Conservation (phyloP, 1,284 basidiomycete species). For the Puccinia hordei region DNA sequence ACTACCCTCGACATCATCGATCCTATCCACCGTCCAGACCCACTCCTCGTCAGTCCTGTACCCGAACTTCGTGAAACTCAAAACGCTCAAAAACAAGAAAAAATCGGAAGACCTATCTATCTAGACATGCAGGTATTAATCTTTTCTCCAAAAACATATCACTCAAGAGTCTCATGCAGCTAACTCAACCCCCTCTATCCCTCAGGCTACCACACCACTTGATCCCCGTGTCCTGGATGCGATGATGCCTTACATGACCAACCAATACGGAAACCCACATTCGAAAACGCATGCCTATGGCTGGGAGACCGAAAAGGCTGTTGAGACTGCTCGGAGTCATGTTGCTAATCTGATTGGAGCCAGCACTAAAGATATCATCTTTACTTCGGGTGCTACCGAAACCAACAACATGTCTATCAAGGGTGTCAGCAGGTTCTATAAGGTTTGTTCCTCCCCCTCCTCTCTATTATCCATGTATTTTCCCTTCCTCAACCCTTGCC, state of each 20-base stretch:
- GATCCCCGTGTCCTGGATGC: conserved; percentile 96
- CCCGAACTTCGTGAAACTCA: conserved; percentile 32
- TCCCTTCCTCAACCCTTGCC: conserved; percentile 4
- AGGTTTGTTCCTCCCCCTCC: conserved; percentile 79
- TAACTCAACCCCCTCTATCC: conserved; percentile 15
- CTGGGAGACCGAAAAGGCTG: conserved; percentile 95
- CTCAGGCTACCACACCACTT: conserved; percentile 89
- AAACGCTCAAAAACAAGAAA: conserved; percentile 45
- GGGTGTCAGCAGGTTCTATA: conserved; percentile 85
- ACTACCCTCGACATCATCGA: conserved; percentile 49
- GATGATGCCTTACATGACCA: conserved; percentile 93
- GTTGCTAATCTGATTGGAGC: conserved; percentile 90
- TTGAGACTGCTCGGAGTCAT: conserved; percentile 87
- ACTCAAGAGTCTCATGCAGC: too few relatives aligned
- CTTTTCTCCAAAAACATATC: too few relatives aligned
- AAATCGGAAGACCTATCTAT: conserved; percentile 74
- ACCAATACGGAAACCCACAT: conserved; percentile 97
- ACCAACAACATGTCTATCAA: conserved; percentile 98
- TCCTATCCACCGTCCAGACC: conserved; percentile 48
- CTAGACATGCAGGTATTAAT: conserved; percentile 93
- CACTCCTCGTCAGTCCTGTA: conserved; percentile 51
- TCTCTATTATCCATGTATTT: conserved; percentile 55
- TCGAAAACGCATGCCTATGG: conserved; percentile 97
- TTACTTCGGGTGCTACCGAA: conserved; percentile 98
- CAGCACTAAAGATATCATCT: conserved; percentile 91